Evolutionary conservation across 2,329 filamentous ascomycete species (phyloP), one percentile per base, ranked within the genome.

Genomic region (Diplocarpon rosae): DNA sequence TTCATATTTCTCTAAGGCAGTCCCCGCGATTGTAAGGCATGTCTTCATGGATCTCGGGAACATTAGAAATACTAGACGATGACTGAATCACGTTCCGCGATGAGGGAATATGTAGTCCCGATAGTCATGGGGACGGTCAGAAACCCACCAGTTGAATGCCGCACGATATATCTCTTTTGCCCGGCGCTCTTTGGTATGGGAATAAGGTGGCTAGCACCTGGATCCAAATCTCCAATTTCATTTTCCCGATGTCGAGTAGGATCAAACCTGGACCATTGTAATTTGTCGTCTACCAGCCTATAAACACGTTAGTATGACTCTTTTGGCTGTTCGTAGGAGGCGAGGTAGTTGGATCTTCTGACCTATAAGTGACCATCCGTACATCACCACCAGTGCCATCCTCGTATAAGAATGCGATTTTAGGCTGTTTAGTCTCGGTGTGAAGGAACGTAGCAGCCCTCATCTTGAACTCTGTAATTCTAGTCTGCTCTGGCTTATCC

Each of bases 391-490:
- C 70, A 50, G 73, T 68, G 20, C 72, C 73, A 59, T 83, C 78
- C 57, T 81, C 75, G 56, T 80, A 80, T 3, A 86, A 62, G 10
- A 85, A 59, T 1, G 79, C 81, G 40, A 85, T 58, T 49, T 75
- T 74, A 1, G 81, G 79, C 50, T 72, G 68, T 37, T 69, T 65
- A 4, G 60, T 66, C 52, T 67, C 66, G 52, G 73, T 72, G 54
- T 80, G 71, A 29, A 85, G 55, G 57, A 85, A 85, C 1, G 76
- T 71, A 34, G 77, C 80, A 20, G 78, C 80, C 44, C 79, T 67
- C 24, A 85, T 76, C 50, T 75, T 76, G 48, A 85, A 67, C 62
- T 85, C 82, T 17, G 79, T 71, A 48, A 85, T 75, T 43, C 81
- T 64, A 16, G 76, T 69, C 14, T 73, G 72, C 35, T 76, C 71